phyloP scores from a whole-genome alignment of 2,329 filamentous ascomycete genomes.

The Teratosphaeria viscida region DNA sequence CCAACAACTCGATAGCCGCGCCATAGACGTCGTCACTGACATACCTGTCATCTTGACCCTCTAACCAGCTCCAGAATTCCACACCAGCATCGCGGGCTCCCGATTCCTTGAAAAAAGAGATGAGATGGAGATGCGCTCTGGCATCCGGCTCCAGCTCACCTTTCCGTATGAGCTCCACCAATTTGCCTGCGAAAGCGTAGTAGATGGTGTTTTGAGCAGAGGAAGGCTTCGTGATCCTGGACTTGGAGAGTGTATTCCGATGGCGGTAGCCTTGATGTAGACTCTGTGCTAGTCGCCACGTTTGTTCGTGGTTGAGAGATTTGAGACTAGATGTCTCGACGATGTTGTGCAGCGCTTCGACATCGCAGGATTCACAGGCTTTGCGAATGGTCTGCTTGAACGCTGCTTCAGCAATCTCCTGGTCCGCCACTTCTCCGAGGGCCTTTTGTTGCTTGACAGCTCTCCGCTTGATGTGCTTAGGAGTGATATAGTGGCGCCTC shows the following conservation, averaged over 20 bases:
- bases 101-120: slow-evolving; percentile 38
- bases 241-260: neutral
- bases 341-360: slow-evolving; percentile 9
- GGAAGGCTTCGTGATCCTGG: neutral
- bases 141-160: slow-evolving; percentile 27
- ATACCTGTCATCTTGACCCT: slow-evolving; percentile 30
- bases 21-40: slow-evolving; percentile 37
- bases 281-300: slow-evolving; percentile 2
- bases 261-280: slow-evolving; percentile 3
- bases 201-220: neutral
- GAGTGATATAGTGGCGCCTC: neutral
- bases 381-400: neutral
- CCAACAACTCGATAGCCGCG: slow-evolving; percentile 39
- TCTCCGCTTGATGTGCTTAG: neutral
- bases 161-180: slow-evolving; percentile 31
- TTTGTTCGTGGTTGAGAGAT: slow-evolving; percentile 3
- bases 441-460: neutral
- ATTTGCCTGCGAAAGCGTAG: slow-evolving; percentile 23
- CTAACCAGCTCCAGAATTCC: slow-evolving; percentile 40
- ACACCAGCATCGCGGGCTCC: slow-evolving; percentile 20
- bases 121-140: slow-evolving; percentile 35
- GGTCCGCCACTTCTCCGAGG: neutral
- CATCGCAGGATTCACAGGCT: slow-evolving; percentile 3
- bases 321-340: slow-evolving; percentile 10
- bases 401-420: neutral